Evolutionary conservation across 2,329 filamentous ascomycete genomes (phyloP).

Genomic region (Lachnellula cervina): DNA sequence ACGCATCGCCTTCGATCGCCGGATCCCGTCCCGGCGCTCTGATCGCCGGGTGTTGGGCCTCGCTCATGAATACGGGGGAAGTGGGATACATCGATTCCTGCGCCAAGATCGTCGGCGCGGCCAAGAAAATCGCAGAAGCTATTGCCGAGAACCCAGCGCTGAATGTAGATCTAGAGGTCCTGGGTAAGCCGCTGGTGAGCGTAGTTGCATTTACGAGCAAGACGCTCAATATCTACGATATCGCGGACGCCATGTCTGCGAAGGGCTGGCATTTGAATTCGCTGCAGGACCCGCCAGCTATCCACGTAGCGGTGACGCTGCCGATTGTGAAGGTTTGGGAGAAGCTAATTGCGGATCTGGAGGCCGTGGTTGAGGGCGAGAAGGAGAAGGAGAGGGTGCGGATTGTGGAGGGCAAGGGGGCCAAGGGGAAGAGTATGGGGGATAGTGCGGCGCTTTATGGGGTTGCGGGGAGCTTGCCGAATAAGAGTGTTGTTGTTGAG

Average conservation of each 20-base stretch:
- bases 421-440: conserved; percentile 63
- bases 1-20: conserved; percentile 87
- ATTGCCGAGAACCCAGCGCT: conserved; percentile 67
- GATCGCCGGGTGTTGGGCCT: conserved; percentile 94
- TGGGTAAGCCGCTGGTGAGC: conserved; percentile 82
- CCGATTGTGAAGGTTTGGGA: conserved; percentile 81
- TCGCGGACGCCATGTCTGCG: conserved; percentile 79
- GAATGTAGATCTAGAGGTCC: conserved; percentile 66
- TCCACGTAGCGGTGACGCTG: conserved; percentile 90
- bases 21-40: conserved; percentile 88
- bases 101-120: conserved; percentile 78
- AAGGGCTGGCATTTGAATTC: conserved; percentile 96
- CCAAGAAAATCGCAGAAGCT: conserved; percentile 75
- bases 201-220: conserved; percentile 85
- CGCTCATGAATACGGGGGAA: conserved; percentile 83
- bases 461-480: conserved; percentile 88
- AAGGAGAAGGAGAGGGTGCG: conserved; percentile 75
- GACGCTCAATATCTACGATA: conserved; percentile 87
- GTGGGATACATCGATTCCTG: conserved; percentile 83
- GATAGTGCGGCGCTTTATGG: conserved; percentile 89
- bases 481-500: conserved; percentile 91
- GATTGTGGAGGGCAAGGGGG: conserved; percentile 61
- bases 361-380: conserved; percentile 63
- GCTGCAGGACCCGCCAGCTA: conserved; percentile 82
- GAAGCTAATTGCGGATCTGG: conserved; percentile 67